Base-by-base conservation (phyloP, 2,329 filamentous ascomycete genomes). In the Nothomitra cinnamomea region DNA sequence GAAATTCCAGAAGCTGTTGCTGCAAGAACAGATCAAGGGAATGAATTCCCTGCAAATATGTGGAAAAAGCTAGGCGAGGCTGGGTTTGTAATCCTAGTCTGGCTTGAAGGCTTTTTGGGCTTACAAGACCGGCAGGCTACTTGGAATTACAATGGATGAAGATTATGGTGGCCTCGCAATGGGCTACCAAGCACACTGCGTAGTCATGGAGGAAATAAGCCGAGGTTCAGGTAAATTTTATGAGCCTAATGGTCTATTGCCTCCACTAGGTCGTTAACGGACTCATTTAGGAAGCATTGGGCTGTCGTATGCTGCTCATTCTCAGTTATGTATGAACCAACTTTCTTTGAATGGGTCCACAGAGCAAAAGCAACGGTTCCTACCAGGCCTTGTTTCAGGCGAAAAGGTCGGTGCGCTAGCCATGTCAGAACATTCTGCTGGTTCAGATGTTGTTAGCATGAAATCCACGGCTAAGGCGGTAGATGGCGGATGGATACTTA, bases 371-470 rank as follows among this genome's bases (percentile, higher is more conserved):
- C 69, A 73, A 56, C 79, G 80, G 59, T 89, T 83, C 66, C 76
- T 98, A 1, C 88, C 90, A 0, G 84, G 78, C 0, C 70, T 98
- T 43, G 82, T 95, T 57, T 80, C 83, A 0, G 90, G 90, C 7
- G 80, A 83, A 40, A 82, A 79, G 56, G 75, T 98, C 51, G 92
- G 90, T 49, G 90, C 87, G 1, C 72, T 98, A 63, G 90, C 90
- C 54, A 98, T 98, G 92, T 89, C 83, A 24, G 90, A 98, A 69
- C 85, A 89, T 57, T 86, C 85, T 5, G 83, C 90, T 0, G 90
- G 90, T 13, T 89, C 83, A 60, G 90, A 98, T 69, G 90, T 98
- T 2, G 89, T 98, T 25, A 86, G 84, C 68, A 96, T 96, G 90
- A 87, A 89, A 66, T 94, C 83, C 45, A 83, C 79, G 2, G 90